phyloP scores from a whole-genome alignment of 257 asterid species.

The Solanum megistacrolobum region DNA sequence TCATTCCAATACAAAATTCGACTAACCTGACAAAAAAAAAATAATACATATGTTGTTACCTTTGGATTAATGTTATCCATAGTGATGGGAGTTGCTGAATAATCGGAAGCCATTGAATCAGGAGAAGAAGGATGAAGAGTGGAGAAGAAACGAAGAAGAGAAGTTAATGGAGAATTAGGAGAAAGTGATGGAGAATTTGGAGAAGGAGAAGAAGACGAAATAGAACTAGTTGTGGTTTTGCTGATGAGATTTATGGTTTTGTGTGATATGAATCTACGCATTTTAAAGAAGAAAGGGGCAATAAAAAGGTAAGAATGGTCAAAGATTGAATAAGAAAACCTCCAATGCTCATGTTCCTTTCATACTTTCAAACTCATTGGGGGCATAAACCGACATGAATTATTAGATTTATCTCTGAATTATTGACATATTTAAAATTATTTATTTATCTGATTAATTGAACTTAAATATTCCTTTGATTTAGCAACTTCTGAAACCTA shows the following conservation, averaged over 20 bases:
- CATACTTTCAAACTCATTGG: background rate
- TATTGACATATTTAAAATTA: rapidly evolving
- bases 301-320: background rate
- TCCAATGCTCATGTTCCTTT: background rate
- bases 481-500: background rate
- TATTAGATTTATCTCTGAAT: no score
- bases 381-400: background rate
- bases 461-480: no score
- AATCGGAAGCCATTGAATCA: slow-evolving; percentile 35
- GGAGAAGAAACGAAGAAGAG: background rate
- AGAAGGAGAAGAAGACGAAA: slow-evolving; percentile 4
- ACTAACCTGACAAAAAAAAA: background rate
- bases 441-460: no score
- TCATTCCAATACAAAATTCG: background rate
- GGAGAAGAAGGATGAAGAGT: background rate
- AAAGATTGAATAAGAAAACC: background rate
- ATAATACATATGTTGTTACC: background rate
- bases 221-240: background rate
- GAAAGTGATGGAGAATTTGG: no score
- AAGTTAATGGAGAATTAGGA: background rate
- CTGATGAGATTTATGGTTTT: slow-evolving; percentile 25
- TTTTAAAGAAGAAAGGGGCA: background rate
- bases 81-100: slow-evolving; percentile 30
- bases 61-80: slow-evolving; percentile 27
- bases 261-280: slow-evolving; percentile 65